Percentiles rank a stretch among this genome's conserved stretches.
Conservation (phyloP, 2,329 filamentous ascomycete species). For the Phaeosphaeriaceae sp. region DNA sequence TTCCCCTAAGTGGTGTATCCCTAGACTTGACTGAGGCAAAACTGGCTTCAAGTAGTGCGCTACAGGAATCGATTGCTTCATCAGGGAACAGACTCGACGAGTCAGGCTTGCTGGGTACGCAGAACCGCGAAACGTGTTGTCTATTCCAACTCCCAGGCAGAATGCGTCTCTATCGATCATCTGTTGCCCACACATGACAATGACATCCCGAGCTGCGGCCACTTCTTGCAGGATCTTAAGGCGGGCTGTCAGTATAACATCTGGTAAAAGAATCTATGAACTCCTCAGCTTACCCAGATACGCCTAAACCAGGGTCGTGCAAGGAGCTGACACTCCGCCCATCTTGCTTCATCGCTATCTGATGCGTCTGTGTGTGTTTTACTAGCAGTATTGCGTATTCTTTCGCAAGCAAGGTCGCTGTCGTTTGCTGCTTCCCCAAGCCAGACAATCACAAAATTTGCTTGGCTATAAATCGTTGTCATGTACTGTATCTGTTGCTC, state of each 20-base stretch:
- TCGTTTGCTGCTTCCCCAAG: conserved; percentile 16
- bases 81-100: conserved; percentile 17
- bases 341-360: conserved; percentile 6
- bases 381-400: conserved; percentile 13
- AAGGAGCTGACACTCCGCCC: conserved; percentile 15
- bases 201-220: conserved; percentile 21
- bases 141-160: conserved; percentile 17
- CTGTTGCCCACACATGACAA: conserved; percentile 17
- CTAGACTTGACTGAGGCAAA: conserved; percentile 7
- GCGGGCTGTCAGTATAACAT: neutral
- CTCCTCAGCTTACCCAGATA: conserved; percentile 19
- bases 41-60: neutral
- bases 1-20: conserved; percentile 18
- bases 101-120: conserved; percentile 13
- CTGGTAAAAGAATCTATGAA: neutral
- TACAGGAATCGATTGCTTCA: conserved; percentile 18
- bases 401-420: conserved; percentile 16
- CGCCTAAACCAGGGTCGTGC: conserved; percentile 26
- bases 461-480: conserved; percentile 18
- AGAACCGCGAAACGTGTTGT: neutral
- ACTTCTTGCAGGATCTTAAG: conserved; percentile 25
- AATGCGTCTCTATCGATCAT: conserved; percentile 22
- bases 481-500: conserved; percentile 18
- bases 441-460: conserved; percentile 20
- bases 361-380: neutral